phyloP scores from a whole-genome alignment of 495 filamentous ascomycete species.

The Gamarada debralockiae region DNA sequence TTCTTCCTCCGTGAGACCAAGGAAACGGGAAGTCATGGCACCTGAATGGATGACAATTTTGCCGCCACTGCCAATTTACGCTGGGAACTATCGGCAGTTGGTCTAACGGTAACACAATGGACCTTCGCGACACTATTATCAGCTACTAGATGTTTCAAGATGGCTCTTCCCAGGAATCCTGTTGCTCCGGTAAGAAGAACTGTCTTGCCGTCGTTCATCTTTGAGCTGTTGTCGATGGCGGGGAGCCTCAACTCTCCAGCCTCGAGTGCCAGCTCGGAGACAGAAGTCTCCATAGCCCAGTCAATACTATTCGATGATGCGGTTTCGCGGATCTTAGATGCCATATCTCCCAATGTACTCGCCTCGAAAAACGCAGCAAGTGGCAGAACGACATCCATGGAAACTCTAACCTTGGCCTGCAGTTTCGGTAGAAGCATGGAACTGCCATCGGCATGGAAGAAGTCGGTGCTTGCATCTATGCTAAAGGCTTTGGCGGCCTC shows the following conservation, averaged over 20 bases:
- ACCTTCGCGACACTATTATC: neutral
- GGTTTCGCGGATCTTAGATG: neutral
- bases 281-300: constrained; percentile 9
- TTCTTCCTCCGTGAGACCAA: constrained; percentile 9
- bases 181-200: constrained; percentile 33
- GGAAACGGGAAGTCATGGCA: constrained; percentile 2
- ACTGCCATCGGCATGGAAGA: constrained; percentile 37
- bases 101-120: constrained; percentile 15
- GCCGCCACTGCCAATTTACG: constrained; percentile 9
- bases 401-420: constrained; percentile 5
- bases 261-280: neutral
- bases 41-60: constrained; percentile 12
- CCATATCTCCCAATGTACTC: constrained; percentile 5
- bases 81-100: too few species aligned
- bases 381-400: neutral
- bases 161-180: constrained; percentile 21
- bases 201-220: neutral
- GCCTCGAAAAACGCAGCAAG: constrained; percentile 7
- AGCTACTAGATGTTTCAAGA: constrained; percentile 15
- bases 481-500: too few species aligned
- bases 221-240: neutral
- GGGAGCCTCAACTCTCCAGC: neutral
- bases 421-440: constrained; percentile 32
- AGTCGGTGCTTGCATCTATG: too few species aligned
- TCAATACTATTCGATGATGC: neutral